Evolutionary conservation across 768 basidiomycete genomes (phyloP).

Genomic region (Boletus pseudopeckii): DNA sequence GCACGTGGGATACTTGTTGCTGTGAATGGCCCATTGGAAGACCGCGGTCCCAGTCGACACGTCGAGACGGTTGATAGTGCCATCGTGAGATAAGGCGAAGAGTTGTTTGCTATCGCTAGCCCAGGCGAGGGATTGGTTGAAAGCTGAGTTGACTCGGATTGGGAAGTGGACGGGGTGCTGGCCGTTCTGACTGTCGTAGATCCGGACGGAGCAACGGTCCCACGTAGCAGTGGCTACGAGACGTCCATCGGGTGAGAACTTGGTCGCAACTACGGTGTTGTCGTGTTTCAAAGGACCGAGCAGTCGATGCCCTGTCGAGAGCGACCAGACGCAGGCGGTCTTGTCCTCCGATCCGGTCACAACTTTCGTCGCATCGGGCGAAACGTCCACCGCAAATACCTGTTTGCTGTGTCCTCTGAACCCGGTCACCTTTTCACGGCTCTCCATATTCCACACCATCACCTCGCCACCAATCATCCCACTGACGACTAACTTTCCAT

Average conservation of each 20-base stretch:
- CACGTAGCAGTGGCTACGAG: background rate
- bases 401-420: background rate
- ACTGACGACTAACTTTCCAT: background rate
- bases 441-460: background rate
- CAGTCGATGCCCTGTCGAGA: background rate
- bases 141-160: background rate
- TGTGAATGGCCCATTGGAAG: background rate
- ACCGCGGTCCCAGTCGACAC: background rate
- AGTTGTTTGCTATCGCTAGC: background rate
- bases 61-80: background rate
- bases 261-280: background rate
- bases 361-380: background rate
- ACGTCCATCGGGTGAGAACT: conserved; percentile 1
- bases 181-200: background rate
- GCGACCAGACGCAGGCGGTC: background rate
- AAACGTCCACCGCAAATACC: background rate
- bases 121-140: background rate
- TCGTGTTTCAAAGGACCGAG: background rate
- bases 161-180: background rate
- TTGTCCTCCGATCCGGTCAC: background rate
- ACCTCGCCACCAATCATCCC: background rate
- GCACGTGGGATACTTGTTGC: background rate
- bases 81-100: background rate
- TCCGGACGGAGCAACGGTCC: background rate
- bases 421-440: background rate